A percentile compares a stretch with the other conserved stretches of the same genome.
Conservation (phyloP, 2,329 filamentous ascomycete genomes). For the Penicillium crustosum region DNA sequence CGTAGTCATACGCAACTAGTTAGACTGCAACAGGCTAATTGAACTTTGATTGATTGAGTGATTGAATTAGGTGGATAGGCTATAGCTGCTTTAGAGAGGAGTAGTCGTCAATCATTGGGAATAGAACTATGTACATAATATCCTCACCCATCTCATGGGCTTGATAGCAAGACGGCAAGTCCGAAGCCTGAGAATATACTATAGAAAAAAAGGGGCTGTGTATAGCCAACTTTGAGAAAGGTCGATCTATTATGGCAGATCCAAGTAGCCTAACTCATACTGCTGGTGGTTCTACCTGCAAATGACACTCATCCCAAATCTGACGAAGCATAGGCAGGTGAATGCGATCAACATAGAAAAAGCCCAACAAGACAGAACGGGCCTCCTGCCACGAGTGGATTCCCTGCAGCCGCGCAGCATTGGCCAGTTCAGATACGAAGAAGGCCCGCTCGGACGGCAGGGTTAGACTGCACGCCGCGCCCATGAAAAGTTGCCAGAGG, state of each 20-base stretch:
- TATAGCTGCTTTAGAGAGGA: not conserved
- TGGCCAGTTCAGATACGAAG: constrained; percentile 35
- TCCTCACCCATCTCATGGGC: not conserved
- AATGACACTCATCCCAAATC: constrained; percentile 36
- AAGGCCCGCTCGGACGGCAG: constrained; percentile 31
- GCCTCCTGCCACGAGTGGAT: constrained; percentile 37
- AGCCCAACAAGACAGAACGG: constrained; percentile 32
- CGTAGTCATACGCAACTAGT: not conserved
- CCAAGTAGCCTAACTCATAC: constrained; percentile 6
- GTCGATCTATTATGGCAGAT: not conserved
- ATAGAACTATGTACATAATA: not conserved
- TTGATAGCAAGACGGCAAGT: not conserved
- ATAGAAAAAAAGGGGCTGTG: not conserved
- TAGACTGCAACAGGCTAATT: not conserved
- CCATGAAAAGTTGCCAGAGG: constrained; percentile 41
- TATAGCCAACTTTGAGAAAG: not conserved
- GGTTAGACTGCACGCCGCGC: constrained; percentile 32
- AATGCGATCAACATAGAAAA: constrained; percentile 39
- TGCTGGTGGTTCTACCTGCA: constrained; percentile 16
- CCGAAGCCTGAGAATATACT: not conserved
- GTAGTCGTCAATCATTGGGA: not conserved
- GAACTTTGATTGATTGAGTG: constrained; percentile 4
- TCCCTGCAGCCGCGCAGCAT: constrained; percentile 29
- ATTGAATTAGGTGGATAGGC: not conserved
- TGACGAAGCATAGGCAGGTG: constrained; percentile 32